Evolutionary conservation across 179 eudicot genomes (phyloP).

Genomic region (Gypsophila paniculata): DNA sequence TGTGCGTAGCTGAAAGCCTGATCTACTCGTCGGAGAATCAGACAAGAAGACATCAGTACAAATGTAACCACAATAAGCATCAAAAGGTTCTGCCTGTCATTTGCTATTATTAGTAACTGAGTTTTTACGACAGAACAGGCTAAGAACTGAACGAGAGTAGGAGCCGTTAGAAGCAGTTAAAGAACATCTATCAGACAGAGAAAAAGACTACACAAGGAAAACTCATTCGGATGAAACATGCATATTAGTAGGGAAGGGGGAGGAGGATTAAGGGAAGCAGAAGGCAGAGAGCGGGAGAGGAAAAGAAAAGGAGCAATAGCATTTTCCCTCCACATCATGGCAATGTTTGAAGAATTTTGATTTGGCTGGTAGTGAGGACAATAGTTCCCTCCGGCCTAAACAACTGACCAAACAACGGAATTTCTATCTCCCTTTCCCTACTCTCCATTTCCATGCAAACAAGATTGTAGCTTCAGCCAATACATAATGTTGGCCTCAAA

Average conservation of each 20-base stretch:
- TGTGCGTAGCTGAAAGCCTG: not conserved
- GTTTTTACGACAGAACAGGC: not conserved
- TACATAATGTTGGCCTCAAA: not conserved
- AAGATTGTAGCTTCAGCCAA: not conserved
- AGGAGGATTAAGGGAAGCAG: too few relatives aligned
- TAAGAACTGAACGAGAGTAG: not conserved
- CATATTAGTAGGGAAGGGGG: too few relatives aligned
- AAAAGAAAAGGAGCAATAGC: too few relatives aligned
- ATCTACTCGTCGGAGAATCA: not conserved
- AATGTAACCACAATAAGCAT: not conserved
- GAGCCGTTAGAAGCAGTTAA: not conserved
- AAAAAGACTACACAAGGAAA: not conserved
- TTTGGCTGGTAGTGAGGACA: too few relatives aligned
- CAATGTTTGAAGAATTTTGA: too few relatives aligned
- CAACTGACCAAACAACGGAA: too few relatives aligned
- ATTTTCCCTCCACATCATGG: too few relatives aligned
- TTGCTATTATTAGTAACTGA: not conserved
- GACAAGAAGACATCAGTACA: not conserved
- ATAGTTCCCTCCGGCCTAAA: too few relatives aligned
- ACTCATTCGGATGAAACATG: conserved; percentile 2
- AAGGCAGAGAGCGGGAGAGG: too few relatives aligned
- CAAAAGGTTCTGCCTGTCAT: not conserved
- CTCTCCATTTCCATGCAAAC: too few relatives aligned
- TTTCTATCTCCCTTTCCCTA: too few relatives aligned
- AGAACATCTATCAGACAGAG: not conserved